Conservation (phyloP, 208 protist genomes). For the Leishmania amazonensis region DNA sequence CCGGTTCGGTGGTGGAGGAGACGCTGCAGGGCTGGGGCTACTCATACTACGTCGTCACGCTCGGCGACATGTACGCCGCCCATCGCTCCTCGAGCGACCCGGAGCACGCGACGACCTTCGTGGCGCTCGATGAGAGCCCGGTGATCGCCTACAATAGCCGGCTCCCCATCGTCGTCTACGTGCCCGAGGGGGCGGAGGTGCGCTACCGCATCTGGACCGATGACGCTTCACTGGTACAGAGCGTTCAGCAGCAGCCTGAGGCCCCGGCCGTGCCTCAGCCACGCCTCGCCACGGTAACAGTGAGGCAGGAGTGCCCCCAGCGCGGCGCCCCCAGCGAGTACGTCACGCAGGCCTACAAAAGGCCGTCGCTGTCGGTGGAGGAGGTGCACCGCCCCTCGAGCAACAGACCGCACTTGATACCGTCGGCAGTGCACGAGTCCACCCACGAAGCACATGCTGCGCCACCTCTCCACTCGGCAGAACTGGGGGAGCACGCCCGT, state of each 20-base stretch:
- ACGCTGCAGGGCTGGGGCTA: conserved; percentile 64
- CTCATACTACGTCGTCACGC: conserved; percentile 43
- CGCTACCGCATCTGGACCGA: conserved; percentile 57
- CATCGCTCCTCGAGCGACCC: conserved; percentile 19
- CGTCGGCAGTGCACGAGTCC: background rate
- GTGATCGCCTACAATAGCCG: conserved; percentile 50
- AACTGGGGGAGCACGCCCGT: background rate
- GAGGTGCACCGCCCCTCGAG: background rate
- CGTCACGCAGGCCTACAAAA: background rate
- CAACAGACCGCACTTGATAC: background rate
- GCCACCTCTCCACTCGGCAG: background rate
- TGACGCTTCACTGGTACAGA: background rate
- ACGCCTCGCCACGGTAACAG: background rate
- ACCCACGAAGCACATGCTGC: background rate
- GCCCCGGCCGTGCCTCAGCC: background rate
- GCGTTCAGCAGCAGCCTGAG: background rate
- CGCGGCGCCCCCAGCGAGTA: no score
- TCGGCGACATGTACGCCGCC: conserved; percentile 31
- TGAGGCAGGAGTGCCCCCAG: background rate
- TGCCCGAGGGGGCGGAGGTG: conserved; percentile 47
- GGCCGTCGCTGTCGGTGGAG: background rate
- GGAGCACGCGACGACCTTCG: conserved; percentile 34
- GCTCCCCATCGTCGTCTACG: conserved; percentile 61
- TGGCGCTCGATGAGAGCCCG: conserved; percentile 31
- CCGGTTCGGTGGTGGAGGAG: conserved; percentile 44